Base-by-base conservation (phyloP, 1,139 yeast genomes). In the Casaregolazyma lundiana region DNA sequence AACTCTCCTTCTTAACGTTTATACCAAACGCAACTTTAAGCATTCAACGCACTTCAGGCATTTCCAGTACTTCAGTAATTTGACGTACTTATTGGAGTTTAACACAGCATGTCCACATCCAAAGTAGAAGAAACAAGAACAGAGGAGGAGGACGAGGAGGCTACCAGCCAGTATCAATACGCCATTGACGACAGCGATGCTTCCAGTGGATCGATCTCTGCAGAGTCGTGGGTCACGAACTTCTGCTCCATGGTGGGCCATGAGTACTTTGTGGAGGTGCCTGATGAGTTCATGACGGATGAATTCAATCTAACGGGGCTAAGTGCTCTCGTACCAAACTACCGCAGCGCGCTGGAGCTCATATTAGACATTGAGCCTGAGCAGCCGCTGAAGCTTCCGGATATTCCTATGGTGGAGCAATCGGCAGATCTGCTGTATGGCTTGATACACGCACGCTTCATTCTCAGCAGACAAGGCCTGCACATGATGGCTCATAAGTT, bases 401-500 rank as follows among this genome's bases (percentile, higher is more conserved):
- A 81, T 54, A 76, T 83, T 59, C 85, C 92, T 6, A 65, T 88
- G 47, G 76, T 92, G 41, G 92, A 90, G 48, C 95, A 86, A 63
- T 80, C 92, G 9, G 97, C 98, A 1, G 97, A 89, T 66, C 75
- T 88, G 50, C 72, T 94, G 44, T 92, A 90, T 63, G 98, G 98
- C 1, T 72, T 92, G 52, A 90, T 94, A 46, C 99, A 92, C 65
- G 96, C 97, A 6, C 72, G 99, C 50, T 92, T 77, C 66, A 87
- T 94, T 51, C 73, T 89, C 38, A 84, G 96, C 6, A 86, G 92
- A 57, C 92, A 83, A 38, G 99, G 99, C 0, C 72, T 92, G 50
- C 86, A 90, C 50, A 80, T 86, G 34, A 90, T 92, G 97, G 96
- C 95, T n/a, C 87, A 87, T 53, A 92, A 92, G 63, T 92, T 85